Base-by-base conservation (phyloP, 1,284 basidiomycete genomes). In the Xanthoconium separans region DNA sequence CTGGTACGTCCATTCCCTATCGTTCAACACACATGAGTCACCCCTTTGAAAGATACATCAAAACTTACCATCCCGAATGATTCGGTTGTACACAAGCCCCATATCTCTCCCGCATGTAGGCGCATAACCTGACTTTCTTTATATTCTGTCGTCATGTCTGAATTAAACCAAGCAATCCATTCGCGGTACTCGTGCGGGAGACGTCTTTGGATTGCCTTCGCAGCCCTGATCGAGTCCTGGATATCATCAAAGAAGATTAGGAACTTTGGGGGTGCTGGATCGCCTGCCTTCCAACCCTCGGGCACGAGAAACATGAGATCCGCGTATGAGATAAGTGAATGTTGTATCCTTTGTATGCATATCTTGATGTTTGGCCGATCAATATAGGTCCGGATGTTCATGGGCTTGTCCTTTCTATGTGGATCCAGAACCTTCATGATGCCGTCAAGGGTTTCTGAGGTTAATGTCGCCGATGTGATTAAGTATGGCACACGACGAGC, bases 1-100 rank as follows among this genome's bases (percentile, higher is more conserved):
- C 46, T 16, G 44, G 29, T 12, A 50, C n/a, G 13, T 56, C 47
- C 51, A 56, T 56, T 27, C 51, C 55, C 47, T 48, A 12, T 16
- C 8, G 11, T 9, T 33, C 16, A 13, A 13, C 37, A 16, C n/a
- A 0, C 30, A 18, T 16, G n/a, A 37, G 7, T 37, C 18, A 37
- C 18, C n/a, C 18, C n/a, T n/a, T 18, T 18, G 36, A n/a, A n/a
- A 37, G 36, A 37, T 22, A 22, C 8, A n/a, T 11, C 2, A 7
- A 13, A 2, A 47, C 36, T 36, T 3, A 56, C 54, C 54, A 56
- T 45, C 42, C 44, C 37, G 11, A 56, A 57, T 4, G 52, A 47
- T 2, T 47, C 41, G 2, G n/a, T 57, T 0, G 36, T 47, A 6
- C 33, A 51, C 3, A 50, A 43, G 1, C 53, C 43, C n/a, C n/a